phyloP scores from a whole-genome alignment of 305 asterid species.

The Caryopteris hybrid region DNA sequence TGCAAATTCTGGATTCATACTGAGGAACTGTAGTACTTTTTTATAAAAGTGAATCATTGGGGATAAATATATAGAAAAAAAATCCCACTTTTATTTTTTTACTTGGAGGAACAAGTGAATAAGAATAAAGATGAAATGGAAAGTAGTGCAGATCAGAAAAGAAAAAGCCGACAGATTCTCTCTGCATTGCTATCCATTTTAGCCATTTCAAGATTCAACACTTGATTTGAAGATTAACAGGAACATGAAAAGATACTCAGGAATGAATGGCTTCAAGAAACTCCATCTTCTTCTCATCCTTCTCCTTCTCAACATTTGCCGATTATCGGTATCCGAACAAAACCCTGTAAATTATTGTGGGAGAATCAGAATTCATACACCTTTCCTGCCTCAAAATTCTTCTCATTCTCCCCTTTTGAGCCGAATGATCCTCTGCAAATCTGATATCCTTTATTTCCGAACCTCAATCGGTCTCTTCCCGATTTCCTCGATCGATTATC shows the following conservation, averaged over 20 bases:
- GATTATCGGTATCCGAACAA: conserved; percentile 25
- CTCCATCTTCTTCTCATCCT: conserved; percentile 26
- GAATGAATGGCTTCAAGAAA: conserved; percentile 37
- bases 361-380: conserved; percentile 23
- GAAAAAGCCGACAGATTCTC: conserved; percentile 23
- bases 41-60: not conserved
- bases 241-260: not conserved
- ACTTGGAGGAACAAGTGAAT: not conserved
- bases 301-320: conserved; percentile 15
- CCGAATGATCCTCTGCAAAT: conserved; percentile 44
- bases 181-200: not conserved
- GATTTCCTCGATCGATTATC: conserved; percentile 41
- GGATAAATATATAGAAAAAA: too few species aligned
- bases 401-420: conserved; percentile 20
- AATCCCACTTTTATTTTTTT: too few species aligned
- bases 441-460: conserved; percentile 34
- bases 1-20: not conserved
- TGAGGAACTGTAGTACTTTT: not conserved
- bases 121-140: too few species aligned
- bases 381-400: conserved; percentile 22
- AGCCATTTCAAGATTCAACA: too few species aligned
- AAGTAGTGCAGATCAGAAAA: not conserved
- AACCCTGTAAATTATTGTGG: conserved; percentile 27
- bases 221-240: too few species aligned
- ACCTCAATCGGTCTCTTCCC: conserved; percentile 44